Evolutionary conservation across 352 stramenopile species (phyloP).

Genomic region (Aphanomyces astaci): DNA sequence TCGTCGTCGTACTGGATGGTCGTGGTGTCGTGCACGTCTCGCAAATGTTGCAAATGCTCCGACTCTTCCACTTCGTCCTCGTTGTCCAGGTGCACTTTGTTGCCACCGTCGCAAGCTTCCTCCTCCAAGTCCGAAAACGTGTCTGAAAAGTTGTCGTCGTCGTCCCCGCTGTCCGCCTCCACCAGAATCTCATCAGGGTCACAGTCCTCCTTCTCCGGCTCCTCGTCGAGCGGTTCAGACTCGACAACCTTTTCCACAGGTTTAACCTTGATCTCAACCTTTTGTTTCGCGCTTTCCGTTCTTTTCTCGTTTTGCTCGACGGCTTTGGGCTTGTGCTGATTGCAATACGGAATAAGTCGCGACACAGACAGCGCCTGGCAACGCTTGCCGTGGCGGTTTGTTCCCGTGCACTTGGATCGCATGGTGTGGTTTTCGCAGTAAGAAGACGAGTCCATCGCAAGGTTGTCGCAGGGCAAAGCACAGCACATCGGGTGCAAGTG

Average conservation of each 20-base stretch:
- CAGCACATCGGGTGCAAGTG: slow-evolving; percentile 46
- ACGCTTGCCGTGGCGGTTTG: slow-evolving; percentile 28
- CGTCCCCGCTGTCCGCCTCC: neutral
- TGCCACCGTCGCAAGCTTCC: slow-evolving; percentile 33
- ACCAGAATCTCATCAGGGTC: too few relatives aligned
- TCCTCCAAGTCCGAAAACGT: slow-evolving; percentile 34
- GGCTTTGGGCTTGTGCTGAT: neutral
- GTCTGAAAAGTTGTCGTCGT: slow-evolving; percentile 13
- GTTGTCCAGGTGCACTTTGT: slow-evolving; percentile 35
- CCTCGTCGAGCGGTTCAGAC: too few relatives aligned
- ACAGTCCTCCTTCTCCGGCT: too few relatives aligned
- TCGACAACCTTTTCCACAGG: too few relatives aligned
- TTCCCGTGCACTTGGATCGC: slow-evolving; percentile 19
- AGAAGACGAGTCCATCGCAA: slow-evolving; percentile 28
- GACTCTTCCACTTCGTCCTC: slow-evolving; percentile 69
- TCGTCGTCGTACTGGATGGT: slow-evolving; percentile 30
- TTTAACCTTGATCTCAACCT: slow-evolving; percentile 24
- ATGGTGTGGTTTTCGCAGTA: slow-evolving; percentile 38
- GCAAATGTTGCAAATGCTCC: slow-evolving; percentile 74
- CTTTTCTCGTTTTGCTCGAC: slow-evolving; percentile 15
- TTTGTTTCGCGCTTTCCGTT: slow-evolving; percentile 32
- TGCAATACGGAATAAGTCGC: slow-evolving; percentile 10
- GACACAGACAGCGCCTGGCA: slow-evolving; percentile 28
- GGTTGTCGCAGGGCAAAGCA: slow-evolving; percentile 34
- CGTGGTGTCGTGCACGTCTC: slow-evolving; percentile 56